A percentile compares a stretch with the other conserved stretches of the same genome.
phyloP scores from a whole-genome alignment of 176 grass and related monocot genomes.

The Oryza nivara region DNA sequence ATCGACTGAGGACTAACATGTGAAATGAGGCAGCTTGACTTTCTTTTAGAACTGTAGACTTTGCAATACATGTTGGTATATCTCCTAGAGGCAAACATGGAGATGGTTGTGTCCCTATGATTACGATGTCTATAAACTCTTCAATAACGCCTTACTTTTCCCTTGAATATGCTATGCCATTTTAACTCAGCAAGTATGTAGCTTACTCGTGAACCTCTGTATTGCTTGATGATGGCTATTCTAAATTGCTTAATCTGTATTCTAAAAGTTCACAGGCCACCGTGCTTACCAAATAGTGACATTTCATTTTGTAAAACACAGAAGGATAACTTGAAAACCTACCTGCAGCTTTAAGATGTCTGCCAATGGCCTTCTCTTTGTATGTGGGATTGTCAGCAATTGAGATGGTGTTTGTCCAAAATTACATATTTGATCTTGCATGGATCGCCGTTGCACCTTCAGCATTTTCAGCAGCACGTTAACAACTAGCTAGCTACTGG shows the following conservation, averaged over 20 bases:
- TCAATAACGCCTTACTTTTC: constrained; percentile 11
- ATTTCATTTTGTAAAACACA: neutral
- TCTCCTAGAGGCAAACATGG: constrained; percentile 19
- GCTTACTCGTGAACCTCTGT: constrained; percentile 16
- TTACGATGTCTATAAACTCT: constrained; percentile 25
- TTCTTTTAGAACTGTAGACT: constrained; percentile 23
- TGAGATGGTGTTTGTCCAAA: constrained; percentile 97
- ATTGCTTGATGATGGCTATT: constrained; percentile 3
- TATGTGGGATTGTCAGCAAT: constrained; percentile 74
- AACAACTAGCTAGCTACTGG: constrained; percentile 30
- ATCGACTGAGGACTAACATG: neutral
- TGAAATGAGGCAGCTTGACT: neutral
- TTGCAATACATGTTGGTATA: neutral
- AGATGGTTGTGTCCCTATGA: constrained; percentile 26
- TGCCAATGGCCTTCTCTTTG: constrained; percentile 62
- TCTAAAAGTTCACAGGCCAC: constrained; percentile 28
- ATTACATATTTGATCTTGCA: constrained; percentile 88
- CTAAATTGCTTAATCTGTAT: constrained; percentile 21
- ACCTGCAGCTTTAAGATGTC: constrained; percentile 93
- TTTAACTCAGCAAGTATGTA: constrained; percentile 8
- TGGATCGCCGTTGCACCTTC: constrained; percentile 78
- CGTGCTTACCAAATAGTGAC: constrained; percentile 11
- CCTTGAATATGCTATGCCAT: constrained; percentile 4
- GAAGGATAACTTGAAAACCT: constrained; percentile 23
- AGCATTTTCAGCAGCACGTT: constrained; percentile 42